phyloP scores from a whole-genome alignment of 169 alveolate species.

The Pseudocohnilembus persalinus region DNA sequence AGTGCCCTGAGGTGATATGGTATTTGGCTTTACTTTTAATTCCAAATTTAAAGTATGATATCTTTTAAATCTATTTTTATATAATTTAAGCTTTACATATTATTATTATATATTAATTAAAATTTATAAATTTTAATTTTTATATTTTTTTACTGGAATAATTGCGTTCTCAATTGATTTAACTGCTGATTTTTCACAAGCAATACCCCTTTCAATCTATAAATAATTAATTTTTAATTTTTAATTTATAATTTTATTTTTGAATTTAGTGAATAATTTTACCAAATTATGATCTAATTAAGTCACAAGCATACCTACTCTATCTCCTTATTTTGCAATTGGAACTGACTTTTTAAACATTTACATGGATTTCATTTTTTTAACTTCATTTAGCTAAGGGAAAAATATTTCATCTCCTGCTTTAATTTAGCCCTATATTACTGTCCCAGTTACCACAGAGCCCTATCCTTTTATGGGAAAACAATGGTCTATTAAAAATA shows the following conservation, averaged over 20 bases:
- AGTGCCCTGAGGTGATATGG: constrained; percentile 83
- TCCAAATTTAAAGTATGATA: constrained; percentile 69
- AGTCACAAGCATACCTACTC: constrained; percentile 82
- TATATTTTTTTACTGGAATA: constrained; percentile 32
- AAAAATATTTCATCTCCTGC: constrained; percentile 76
- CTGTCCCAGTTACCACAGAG: constrained; percentile 89
- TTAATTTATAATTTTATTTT: too few species aligned
- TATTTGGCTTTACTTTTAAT: constrained; percentile 71
- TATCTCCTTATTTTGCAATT: constrained; percentile 80
- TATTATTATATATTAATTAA: too few species aligned
- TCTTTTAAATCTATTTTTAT: constrained; percentile 48
- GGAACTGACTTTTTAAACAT: constrained; percentile 79
- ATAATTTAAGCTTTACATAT: too few species aligned
- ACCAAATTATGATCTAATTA: constrained; percentile 65
- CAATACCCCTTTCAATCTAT: constrained; percentile 82
- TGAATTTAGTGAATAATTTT: too few species aligned
- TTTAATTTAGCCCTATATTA: constrained; percentile 75
- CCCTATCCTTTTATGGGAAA: constrained; percentile 89
- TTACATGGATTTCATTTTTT: constrained; percentile 79
- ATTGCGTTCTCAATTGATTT: constrained; percentile 57
- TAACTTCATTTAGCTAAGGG: constrained; percentile 58
- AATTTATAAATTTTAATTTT: background rate
- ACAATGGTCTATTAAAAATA: constrained; percentile 88
- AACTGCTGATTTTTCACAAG: constrained; percentile 65
- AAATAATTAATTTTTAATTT: too few species aligned